Evolutionary conservation across 2,329 filamentous ascomycete genomes (phyloP).

Genomic region (Kalmusia sp.): DNA sequence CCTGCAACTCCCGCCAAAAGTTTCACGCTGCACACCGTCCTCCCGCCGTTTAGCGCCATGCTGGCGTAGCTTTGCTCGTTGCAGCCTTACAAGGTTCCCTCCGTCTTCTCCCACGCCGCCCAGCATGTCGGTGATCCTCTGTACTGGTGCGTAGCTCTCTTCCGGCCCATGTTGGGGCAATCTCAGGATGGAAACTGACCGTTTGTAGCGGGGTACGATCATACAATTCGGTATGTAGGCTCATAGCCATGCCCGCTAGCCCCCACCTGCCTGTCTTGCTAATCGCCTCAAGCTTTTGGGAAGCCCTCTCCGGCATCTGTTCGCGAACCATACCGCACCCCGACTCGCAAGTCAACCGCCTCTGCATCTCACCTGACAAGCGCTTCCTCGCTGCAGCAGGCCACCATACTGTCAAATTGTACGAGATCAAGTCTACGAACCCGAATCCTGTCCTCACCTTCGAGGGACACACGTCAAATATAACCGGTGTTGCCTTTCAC

Average conservation of each 20-base stretch:
- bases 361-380: conserved; percentile 98
- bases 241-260: neutral
- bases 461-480: conserved; percentile 93
- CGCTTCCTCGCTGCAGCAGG: conserved; percentile 86
- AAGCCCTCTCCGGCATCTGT: conserved; percentile 96
- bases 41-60: conserved; percentile 2
- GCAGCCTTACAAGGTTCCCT: neutral
- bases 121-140: conserved; percentile 71
- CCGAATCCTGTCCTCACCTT: conserved; percentile 92
- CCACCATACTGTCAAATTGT: conserved; percentile 91
- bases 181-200: no score
- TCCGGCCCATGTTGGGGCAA: neutral
- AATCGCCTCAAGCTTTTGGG: conserved; percentile 79
- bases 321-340: conserved; percentile 97
- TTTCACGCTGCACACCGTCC: neutral
- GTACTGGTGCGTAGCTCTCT: conserved; percentile 61
- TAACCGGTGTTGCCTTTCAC: conserved; percentile 96
- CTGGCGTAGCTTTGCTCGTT: neutral
- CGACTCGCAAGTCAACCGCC: conserved; percentile 96
- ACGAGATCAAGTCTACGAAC: conserved; percentile 98
- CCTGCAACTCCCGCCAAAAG: neutral
- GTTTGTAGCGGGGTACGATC: conserved; percentile 71
- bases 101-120: neutral
- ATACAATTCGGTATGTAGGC: conserved; percentile 71
- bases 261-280: conserved; percentile 11